Percentiles rank a stretch among this genome's conserved stretches.
phyloP scores from a whole-genome alignment of 2,329 filamentous ascomycete species.

The Colletotrichum lentis region DNA sequence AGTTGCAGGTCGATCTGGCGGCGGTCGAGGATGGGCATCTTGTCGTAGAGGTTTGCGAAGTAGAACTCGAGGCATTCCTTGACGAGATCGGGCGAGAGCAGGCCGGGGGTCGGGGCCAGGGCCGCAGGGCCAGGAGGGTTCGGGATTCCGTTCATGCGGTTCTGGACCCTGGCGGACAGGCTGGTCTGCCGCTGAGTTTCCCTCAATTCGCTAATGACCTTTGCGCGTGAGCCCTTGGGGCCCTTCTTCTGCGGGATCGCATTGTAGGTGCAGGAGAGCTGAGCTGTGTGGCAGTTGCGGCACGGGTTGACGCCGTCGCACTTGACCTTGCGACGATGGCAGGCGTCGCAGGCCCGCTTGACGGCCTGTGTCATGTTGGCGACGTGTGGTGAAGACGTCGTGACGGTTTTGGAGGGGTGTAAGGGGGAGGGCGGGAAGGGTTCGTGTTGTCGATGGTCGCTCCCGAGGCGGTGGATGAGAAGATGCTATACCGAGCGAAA shows the following conservation, averaged over 20 bases:
- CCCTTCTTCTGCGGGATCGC: constrained; percentile 80
- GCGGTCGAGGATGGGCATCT: constrained; percentile 69
- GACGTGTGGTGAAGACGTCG: constrained; percentile 20
- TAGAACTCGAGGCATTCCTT: constrained; percentile 74
- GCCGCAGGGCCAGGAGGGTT: constrained; percentile 57
- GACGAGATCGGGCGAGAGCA: constrained; percentile 69
- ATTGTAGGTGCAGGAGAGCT: constrained; percentile 76
- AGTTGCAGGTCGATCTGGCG: constrained; percentile 65
- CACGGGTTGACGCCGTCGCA: constrained; percentile 77
- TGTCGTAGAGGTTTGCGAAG: constrained; percentile 71
- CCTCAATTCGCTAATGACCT: constrained; percentile 77
- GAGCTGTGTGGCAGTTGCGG: constrained; percentile 72
- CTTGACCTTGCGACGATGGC: constrained; percentile 78
- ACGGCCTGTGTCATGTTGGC: constrained; percentile 59
- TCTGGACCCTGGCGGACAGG: constrained; percentile 68
- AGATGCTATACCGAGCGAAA: constrained; percentile 5
- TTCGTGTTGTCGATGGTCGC: constrained; percentile 1
- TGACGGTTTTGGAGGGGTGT: constrained; percentile 5
- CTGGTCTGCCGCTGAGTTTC: constrained; percentile 73
- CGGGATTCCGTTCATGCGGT: constrained; percentile 64
- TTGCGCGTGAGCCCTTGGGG: constrained; percentile 76
- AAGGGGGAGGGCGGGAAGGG: not conserved
- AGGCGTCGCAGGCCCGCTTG: constrained; percentile 74
- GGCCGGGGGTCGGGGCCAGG: constrained; percentile 64
- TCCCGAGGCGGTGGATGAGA: not conserved